Conservation (phyloP, 371 early-diverging fungal species). For the Gilbertella persicaria region DNA sequence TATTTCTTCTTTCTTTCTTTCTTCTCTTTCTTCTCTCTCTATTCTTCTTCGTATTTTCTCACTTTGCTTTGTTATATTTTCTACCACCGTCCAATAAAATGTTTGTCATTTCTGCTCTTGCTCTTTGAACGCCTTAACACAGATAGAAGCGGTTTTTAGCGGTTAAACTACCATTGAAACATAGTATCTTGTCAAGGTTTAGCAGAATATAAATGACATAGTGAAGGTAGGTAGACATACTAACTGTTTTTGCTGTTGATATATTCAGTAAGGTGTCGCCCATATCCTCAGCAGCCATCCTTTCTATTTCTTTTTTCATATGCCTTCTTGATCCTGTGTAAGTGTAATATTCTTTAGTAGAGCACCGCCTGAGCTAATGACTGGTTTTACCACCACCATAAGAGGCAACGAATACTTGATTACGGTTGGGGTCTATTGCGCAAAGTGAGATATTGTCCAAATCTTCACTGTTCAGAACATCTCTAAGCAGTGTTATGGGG, state of each 20-base stretch:
- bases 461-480: background rate
- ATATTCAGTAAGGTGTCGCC: background rate
- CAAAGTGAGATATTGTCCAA: background rate
- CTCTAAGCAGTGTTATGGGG: background rate
- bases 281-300: background rate
- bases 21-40: background rate
- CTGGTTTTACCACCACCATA: background rate
- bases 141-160: background rate
- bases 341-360: conserved; percentile 5
- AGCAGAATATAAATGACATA: background rate
- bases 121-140: background rate
- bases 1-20: background rate
- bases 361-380: conserved; percentile 1
- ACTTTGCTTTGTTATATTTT: background rate
- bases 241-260: background rate
- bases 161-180: background rate
- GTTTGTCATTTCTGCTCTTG: background rate
- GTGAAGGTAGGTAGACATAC: background rate
- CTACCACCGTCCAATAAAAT: background rate
- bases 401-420: background rate
- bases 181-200: background rate
- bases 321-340: conserved; percentile 1
- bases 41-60: background rate
- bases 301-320: background rate
- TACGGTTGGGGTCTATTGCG: background rate